phyloP scores from a whole-genome alignment of 169 alveolate species.

The Eimeria maxima region DNA sequence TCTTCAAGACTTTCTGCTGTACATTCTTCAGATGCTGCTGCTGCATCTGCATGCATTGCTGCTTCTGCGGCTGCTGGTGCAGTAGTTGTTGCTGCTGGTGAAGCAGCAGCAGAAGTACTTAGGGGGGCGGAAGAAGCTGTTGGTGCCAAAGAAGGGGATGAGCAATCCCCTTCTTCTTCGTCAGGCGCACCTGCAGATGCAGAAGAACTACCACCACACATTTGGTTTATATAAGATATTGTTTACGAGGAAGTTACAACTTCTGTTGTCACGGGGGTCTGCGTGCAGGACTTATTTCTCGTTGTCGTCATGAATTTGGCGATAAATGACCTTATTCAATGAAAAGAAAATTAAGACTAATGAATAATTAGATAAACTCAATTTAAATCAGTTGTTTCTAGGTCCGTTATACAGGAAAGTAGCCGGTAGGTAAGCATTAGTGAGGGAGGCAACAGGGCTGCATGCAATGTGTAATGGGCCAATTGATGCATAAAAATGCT shows the following conservation, averaged over 20 bases:
- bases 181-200: background rate
- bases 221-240: background rate
- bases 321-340: background rate
- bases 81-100: constrained; percentile 1
- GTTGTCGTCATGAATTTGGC: background rate
- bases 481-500: background rate
- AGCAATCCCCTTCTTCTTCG: background rate
- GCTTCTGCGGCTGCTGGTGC: background rate
- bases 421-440: background rate
- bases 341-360: background rate
- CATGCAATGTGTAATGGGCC: background rate
- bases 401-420: too few relatives aligned
- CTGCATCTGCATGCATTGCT: background rate
- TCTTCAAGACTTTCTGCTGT: background rate
- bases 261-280: background rate
- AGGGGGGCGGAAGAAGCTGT: too few relatives aligned
- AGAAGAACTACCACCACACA: background rate
- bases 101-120: background rate
- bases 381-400: too few relatives aligned
- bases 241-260: background rate
- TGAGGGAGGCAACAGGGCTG: constrained; percentile 6
- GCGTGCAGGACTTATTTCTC: background rate
- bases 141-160: too few relatives aligned
- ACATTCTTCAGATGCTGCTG: background rate
- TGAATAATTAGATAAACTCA: too few relatives aligned